Evolutionary conservation across 2,329 filamentous ascomycete species (phyloP), one percentile per base, ranked within the genome.

Genomic region (Elsinoe fawcettii): DNA sequence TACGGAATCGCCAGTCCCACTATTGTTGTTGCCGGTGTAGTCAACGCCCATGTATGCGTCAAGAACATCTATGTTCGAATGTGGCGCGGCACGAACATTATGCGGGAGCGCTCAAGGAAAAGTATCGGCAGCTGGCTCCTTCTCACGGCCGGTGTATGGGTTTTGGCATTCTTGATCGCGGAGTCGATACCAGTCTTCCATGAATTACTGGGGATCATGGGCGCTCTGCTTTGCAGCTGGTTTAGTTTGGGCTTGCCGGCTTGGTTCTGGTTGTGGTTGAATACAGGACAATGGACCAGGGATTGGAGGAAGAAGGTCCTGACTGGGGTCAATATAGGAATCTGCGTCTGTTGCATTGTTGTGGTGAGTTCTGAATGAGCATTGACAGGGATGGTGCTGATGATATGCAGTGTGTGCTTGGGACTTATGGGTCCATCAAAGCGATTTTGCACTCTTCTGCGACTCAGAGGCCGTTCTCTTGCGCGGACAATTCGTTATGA

Each of bases 161-260:
- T 81, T 5, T 57, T 86, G 3, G 81, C 83, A 1, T 86, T 83
- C 76, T 69, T 88, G 59, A 83, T 90, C 59, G 84, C 86, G 4
- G 80, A 85, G 66, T 81, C 82, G 0, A 84, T 89, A 6, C 86
- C 86, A 0, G 80, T 83, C 51, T 90, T 89, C 72, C 82, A 81
- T 65, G 76, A 82, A 47, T 72, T 89, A 7, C 72, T 89, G n/a
- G 80, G 80, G 3, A 70, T 88, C 34, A 80, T 88, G 56, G 71
- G 66, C 8, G 66, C 83, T 1, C 69, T 86, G 1, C 86, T 87
- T 59, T 81, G 79, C 18, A 82, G 77, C 56, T 87, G 85, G 84
- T 88, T 88, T 68, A 84, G 60, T 18, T 46, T 62, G 30, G 60
- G 60, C 30, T 32, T 61, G 32, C 59, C 59, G 12, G 55, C 60